A percentile compares a stretch with the other conserved stretches of the same genome.
Conservation (phyloP, 345 rosid species). For the Firmiana major region DNA sequence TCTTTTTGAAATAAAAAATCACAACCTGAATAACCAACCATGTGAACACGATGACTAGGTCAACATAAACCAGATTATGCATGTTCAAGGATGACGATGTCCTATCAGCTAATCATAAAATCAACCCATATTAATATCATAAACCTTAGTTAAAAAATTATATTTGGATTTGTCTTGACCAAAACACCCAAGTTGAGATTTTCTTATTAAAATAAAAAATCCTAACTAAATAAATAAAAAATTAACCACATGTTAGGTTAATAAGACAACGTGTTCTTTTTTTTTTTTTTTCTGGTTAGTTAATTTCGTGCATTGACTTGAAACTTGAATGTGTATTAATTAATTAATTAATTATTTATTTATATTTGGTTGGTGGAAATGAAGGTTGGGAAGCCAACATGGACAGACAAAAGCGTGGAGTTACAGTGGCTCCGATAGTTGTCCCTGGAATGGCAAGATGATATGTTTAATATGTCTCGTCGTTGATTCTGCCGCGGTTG, state of each 20-base stretch:
- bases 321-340: neutral
- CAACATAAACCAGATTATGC: neutral
- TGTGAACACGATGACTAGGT: neutral
- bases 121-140: neutral
- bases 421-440: slow-evolving; percentile 29
- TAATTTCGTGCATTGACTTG: slow-evolving; percentile 1
- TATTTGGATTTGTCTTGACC: neutral
- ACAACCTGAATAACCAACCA: neutral
- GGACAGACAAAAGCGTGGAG: slow-evolving; percentile 35
- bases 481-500: neutral
- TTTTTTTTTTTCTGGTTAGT: neutral
- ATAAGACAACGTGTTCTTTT: neutral
- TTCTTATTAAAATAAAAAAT: too few relatives aligned
- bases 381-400: slow-evolving; percentile 47
- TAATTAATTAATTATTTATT: neutral
- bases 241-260: neutral
- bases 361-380: neutral
- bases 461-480: neutral
- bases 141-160: neutral
- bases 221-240: neutral
- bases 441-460: slow-evolving; percentile 32
- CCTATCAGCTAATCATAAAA: neutral
- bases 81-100: neutral
- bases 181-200: neutral
- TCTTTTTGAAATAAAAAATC: too few relatives aligned